Percentiles rank a stretch among this genome's conserved stretches.
These are phyloP conservation scores for Geranium incanum DNA, from an alignment of 441 rosid genomes.

Conservation along the genomic window DNA sequence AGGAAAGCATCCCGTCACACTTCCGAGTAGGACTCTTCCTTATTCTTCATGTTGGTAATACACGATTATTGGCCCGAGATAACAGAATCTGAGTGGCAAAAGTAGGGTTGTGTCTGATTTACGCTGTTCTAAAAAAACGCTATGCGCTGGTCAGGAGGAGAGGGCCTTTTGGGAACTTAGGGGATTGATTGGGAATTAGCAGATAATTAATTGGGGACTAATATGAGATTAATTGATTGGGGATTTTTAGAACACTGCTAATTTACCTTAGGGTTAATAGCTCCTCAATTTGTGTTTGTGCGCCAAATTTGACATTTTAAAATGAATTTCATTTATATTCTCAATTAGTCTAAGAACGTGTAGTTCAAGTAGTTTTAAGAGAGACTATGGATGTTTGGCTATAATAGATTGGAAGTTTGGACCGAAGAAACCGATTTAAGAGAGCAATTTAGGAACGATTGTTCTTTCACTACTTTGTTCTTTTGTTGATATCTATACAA, in stretches of 20 bases:
- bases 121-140: too few relatives aligned
- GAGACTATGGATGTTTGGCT: background rate
- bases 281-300: background rate
- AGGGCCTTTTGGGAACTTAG: too few relatives aligned
- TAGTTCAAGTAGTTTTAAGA: background rate
- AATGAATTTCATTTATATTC: too few relatives aligned
- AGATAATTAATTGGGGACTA: too few relatives aligned
- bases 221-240: too few relatives aligned
- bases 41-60: background rate
- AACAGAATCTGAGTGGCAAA: background rate
- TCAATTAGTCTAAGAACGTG: background rate
- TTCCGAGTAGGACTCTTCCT: background rate
- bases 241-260: too few relatives aligned
- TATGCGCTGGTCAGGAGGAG: too few relatives aligned
- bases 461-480: background rate
- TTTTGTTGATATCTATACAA: background rate
- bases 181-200: too few relatives aligned
- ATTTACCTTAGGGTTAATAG: background rate
- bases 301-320: background rate
- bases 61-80: background rate
- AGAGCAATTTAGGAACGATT: background rate
- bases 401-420: too few relatives aligned
- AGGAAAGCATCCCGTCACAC: background rate
- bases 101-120: background rate
- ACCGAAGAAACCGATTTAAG: background rate